These are phyloP conservation scores for Leucoagaricus sp. DNA, from an alignment of 1,284 basidiomycete genomes.

Conservation along the genomic window DNA sequence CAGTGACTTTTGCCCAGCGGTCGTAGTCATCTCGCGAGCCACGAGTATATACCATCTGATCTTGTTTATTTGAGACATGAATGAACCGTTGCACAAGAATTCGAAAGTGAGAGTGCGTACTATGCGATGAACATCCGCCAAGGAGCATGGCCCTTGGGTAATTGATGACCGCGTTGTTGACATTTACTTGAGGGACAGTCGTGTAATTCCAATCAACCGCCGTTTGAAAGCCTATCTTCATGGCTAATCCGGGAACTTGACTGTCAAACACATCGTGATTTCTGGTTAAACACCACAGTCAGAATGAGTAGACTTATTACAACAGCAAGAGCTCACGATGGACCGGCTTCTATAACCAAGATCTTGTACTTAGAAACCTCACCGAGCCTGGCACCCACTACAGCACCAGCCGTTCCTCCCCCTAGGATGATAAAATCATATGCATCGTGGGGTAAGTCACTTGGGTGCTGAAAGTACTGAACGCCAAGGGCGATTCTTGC, in stretches of 20 bases:
- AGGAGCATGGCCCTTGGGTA: slow-evolving; percentile 24
- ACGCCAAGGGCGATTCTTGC: neutral
- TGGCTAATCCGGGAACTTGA: slow-evolving; percentile 14
- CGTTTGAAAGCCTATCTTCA: slow-evolving; percentile 2
- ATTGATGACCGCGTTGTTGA: slow-evolving; percentile 11
- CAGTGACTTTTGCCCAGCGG: neutral
- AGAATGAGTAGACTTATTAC: neutral
- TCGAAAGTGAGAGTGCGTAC: slow-evolving; percentile 22
- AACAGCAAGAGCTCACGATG: slow-evolving; percentile 18
- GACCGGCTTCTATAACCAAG: slow-evolving; percentile 26
- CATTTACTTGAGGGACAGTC: slow-evolving; percentile 17
- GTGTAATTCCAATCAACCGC: slow-evolving; percentile 22
- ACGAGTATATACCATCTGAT: slow-evolving; percentile 13
- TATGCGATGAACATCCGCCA: slow-evolving; percentile 31
- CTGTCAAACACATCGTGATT: slow-evolving; percentile 19
- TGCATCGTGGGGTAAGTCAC: neutral
- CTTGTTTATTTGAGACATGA: neutral
- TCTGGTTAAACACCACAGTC: slow-evolving; percentile 6
- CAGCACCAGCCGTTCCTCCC: slow-evolving; percentile 23
- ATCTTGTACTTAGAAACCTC: slow-evolving; percentile 18
- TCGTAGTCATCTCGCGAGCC: slow-evolving; percentile 13
- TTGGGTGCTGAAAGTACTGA: neutral
- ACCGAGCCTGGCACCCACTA: slow-evolving; percentile 22
- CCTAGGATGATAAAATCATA: slow-evolving; percentile 18
- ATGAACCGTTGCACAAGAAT: neutral